Conservation (phyloP, 1,284 basidiomycete species). For the Puccinia brachypodii region DNA sequence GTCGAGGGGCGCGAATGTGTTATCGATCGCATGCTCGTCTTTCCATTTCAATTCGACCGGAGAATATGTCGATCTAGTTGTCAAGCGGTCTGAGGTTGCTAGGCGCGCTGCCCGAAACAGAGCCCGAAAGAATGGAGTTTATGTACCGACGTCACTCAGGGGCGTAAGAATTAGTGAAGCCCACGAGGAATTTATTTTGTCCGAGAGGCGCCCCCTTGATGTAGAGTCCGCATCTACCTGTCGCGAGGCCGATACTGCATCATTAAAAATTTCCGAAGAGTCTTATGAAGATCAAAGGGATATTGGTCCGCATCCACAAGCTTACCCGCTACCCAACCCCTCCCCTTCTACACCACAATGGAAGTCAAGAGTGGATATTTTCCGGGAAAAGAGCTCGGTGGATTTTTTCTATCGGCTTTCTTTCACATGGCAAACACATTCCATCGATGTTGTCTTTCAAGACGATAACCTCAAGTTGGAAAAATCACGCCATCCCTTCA, state of each 20-base stretch:
- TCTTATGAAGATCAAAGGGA: not conserved
- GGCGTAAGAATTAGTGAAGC: constrained; percentile 19
- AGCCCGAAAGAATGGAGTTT: constrained; percentile 34
- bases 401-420: constrained; percentile 45
- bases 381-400: constrained; percentile 33
- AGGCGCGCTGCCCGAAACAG: constrained; percentile 30
- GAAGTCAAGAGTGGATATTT: constrained; percentile 43
- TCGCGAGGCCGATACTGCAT: not conserved
- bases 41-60: constrained; percentile 39
- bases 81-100: constrained; percentile 24
- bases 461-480: constrained; percentile 11
- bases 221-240: constrained; percentile 1
- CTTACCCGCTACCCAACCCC: constrained; percentile 40
- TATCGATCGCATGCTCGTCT: constrained; percentile 36
- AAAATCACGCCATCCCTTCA: constrained; percentile 15
- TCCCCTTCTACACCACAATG: not conserved
- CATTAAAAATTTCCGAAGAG: constrained; percentile 7
- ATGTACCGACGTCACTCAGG: constrained; percentile 24
- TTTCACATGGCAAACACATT: constrained; percentile 27
- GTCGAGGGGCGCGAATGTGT: constrained; percentile 7
- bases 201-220: constrained; percentile 25
- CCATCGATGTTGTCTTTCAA: constrained; percentile 32
- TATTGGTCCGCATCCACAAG: constrained; percentile 24
- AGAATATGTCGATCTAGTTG: constrained; percentile 42
- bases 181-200: constrained; percentile 20